These are phyloP conservation scores for Boletus speciosus DNA, from an alignment of 768 basidiomycete species.

Conservation along the genomic window DNA sequence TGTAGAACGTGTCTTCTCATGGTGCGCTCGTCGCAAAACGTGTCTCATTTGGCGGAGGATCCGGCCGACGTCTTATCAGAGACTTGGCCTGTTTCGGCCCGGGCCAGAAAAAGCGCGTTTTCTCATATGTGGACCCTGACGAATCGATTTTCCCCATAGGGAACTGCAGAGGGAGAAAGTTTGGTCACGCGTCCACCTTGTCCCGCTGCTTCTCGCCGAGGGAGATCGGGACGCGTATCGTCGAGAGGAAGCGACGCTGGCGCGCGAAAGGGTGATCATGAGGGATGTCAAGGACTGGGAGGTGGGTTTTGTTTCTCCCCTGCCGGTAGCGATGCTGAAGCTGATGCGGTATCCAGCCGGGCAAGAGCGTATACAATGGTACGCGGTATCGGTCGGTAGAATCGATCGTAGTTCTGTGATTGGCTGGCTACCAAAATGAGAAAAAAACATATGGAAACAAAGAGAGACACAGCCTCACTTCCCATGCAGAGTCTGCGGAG, in stretches of 20 bases:
- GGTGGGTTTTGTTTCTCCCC: slow-evolving; percentile 51
- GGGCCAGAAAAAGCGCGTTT: slow-evolving; percentile 38
- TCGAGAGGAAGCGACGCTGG: slow-evolving; percentile 71
- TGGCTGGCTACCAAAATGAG: slow-evolving; percentile 10
- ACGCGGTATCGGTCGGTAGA: slow-evolving; percentile 60
- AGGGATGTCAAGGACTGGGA: slow-evolving; percentile 91
- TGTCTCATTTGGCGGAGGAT: slow-evolving; percentile 51
- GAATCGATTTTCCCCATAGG: slow-evolving; percentile 46
- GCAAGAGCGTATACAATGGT: slow-evolving; percentile 84
- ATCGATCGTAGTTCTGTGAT: slow-evolving; percentile 58
- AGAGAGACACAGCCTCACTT: slow-evolving; percentile 21
- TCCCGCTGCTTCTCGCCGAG: slow-evolving; percentile 90
- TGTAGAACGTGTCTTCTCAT: slow-evolving; percentile 59
- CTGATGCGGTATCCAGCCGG: slow-evolving; percentile 48
- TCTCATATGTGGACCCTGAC: slow-evolving; percentile 42
- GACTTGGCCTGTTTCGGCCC: slow-evolving; percentile 36
- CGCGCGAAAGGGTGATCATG: slow-evolving; percentile 88
- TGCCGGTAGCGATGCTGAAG: too few relatives aligned
- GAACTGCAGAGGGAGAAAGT: slow-evolving; percentile 90
- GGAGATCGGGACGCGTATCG: slow-evolving; percentile 88
- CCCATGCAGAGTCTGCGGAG: background rate
- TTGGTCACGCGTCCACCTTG: slow-evolving; percentile 94
- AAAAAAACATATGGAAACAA: slow-evolving; percentile 13
- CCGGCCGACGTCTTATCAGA: slow-evolving; percentile 45
- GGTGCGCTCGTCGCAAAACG: slow-evolving; percentile 68